Evolutionary conservation across 2,329 filamentous ascomycete species (phyloP).

Genomic region (Sclerotiophoma versabilis): DNA sequence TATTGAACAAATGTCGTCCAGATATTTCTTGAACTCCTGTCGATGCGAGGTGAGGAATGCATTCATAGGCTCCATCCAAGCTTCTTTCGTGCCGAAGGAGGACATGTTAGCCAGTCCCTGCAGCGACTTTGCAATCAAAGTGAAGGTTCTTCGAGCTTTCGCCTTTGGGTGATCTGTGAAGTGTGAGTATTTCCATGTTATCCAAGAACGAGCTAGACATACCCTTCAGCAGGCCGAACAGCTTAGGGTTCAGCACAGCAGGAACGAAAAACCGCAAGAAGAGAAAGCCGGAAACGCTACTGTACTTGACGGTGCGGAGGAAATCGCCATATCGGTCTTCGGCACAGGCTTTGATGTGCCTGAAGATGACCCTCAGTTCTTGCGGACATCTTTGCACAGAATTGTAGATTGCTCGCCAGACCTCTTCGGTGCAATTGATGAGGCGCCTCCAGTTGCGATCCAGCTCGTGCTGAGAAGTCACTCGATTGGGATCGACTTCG

Average conservation of each 20-base stretch:
- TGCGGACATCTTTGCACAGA: constrained; percentile 79
- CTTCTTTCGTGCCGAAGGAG: constrained; percentile 90
- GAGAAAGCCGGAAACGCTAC: constrained; percentile 91
- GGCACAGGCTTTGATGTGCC: constrained; percentile 89
- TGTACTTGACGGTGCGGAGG: constrained; percentile 86
- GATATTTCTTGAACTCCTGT: constrained; percentile 82
- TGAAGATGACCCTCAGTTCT: constrained; percentile 83
- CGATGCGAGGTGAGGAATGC: constrained; percentile 79
- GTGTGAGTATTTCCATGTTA: constrained; percentile 13
- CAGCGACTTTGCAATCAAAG: constrained; percentile 88
- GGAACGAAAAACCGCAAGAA: constrained; percentile 96
- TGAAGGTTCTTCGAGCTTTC: constrained; percentile 85
- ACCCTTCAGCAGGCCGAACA: constrained; percentile 85
- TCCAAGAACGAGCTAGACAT: constrained; percentile 22
- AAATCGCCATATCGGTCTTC: constrained; percentile 96
- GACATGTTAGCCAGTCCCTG: constrained; percentile 91
- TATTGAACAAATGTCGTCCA: constrained; percentile 86
- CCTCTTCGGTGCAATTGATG: constrained; percentile 76
- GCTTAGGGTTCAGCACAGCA: constrained; percentile 92
- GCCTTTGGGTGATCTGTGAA: constrained; percentile 77
- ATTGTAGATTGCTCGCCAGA: constrained; percentile 82
- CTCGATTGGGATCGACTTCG: constrained; percentile 89
- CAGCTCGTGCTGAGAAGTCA: constrained; percentile 72
- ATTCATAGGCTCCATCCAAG: constrained; percentile 99
- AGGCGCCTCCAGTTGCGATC: constrained; percentile 84